These are phyloP conservation scores for Nicotiana tomentosiformis DNA, from an alignment of 257 asterid genomes.

Conservation along the genomic window DNA sequence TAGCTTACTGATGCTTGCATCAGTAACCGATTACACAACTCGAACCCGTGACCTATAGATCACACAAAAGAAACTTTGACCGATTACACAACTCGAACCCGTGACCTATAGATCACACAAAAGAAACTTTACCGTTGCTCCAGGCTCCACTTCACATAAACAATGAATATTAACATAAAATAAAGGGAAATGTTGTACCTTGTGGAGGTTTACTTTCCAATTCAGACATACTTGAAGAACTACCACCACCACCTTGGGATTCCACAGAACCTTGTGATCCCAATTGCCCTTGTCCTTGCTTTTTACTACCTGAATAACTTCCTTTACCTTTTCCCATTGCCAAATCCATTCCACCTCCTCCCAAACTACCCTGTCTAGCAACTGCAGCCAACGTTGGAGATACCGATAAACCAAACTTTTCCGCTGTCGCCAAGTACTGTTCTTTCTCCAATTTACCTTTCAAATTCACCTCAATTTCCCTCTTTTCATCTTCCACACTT, in stretches of 20 bases:
- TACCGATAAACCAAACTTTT: conserved; percentile 33
- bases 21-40: too few relatives aligned
- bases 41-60: too few relatives aligned
- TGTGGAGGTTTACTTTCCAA: conserved; percentile 58
- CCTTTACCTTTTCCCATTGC: conserved; percentile 47
- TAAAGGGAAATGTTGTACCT: conserved; percentile 39
- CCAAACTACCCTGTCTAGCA: conserved; percentile 20
- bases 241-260: conserved; percentile 81
- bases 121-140: too few relatives aligned
- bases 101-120: too few relatives aligned
- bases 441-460: conserved; percentile 57
- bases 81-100: too few relatives aligned
- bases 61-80: too few relatives aligned
- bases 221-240: conserved; percentile 55
- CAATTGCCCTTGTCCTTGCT: conserved; percentile 29
- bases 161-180: background rate
- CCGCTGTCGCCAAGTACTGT: conserved; percentile 33
- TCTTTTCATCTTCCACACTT: conserved; percentile 45
- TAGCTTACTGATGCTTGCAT: too few relatives aligned
- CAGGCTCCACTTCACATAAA: background rate
- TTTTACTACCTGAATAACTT: conserved; percentile 25
- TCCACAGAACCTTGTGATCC: conserved; percentile 54
- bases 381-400: conserved; percentile 24
- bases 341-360: conserved; percentile 38
- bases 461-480: conserved; percentile 56